Percentiles rank a stretch among this genome's conserved stretches.
Conservation (phyloP, 2,329 filamentous ascomycete species). For the Fusarium papillatum region DNA sequence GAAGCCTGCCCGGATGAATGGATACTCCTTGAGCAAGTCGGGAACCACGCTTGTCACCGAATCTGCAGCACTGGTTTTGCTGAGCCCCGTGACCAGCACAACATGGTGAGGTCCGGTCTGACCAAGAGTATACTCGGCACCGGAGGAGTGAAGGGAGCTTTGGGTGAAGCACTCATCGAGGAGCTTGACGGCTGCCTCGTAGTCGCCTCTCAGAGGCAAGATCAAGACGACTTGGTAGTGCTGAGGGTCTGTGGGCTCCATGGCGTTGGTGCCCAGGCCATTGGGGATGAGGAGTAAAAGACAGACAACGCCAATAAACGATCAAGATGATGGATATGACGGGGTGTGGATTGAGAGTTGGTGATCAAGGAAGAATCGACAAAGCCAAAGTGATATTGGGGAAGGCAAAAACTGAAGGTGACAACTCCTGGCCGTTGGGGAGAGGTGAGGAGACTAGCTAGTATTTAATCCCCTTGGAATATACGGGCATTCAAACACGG, state of each 20-base stretch:
- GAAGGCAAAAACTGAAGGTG: neutral
- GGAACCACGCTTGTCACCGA: neutral
- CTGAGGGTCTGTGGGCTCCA: neutral
- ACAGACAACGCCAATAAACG: neutral
- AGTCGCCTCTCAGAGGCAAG: neutral
- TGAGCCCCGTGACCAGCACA: neutral
- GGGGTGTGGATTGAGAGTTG: neutral
- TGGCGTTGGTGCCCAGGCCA: neutral
- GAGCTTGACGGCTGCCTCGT: neutral
- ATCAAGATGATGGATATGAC: too few species aligned
- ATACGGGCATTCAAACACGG: neutral
- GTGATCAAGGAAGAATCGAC: neutral
- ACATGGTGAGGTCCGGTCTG: neutral
- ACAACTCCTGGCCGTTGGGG: neutral
- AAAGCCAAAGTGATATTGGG: neutral
- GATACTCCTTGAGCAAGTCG: neutral
- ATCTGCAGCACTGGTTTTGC: accelerated
- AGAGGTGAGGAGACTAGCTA: neutral
- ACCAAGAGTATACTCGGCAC: neutral
- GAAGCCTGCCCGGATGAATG: neutral
- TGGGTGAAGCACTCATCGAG: accelerated
- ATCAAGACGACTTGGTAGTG: neutral
- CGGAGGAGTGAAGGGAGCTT: neutral
- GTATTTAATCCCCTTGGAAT: neutral
- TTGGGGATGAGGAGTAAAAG: neutral